Percentiles rank a stretch among this genome's conserved stretches.
phyloP scores from a whole-genome alignment of 805 yeast genomes.

The Barnettozyma vustinii region DNA sequence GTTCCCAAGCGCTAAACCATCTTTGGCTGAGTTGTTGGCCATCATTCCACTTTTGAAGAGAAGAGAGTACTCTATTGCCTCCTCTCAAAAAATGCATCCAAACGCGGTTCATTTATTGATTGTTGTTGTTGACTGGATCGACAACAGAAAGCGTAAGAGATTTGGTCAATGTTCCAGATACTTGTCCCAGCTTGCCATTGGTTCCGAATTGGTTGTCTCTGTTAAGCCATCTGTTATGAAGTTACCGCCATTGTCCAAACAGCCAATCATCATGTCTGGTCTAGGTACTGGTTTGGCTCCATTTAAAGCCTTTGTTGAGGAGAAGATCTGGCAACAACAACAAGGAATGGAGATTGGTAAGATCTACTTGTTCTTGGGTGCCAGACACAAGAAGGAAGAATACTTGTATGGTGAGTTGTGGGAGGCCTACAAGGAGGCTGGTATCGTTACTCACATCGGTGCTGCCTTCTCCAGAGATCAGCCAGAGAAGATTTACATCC shows the following conservation, averaged over 20 bases:
- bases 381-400: conserved; percentile 93
- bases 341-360: conserved; percentile 90
- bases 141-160: conserved; percentile 76
- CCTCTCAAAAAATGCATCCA: conserved; percentile 89
- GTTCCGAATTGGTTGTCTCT: conserved; percentile 84
- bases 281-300: conserved; percentile 98
- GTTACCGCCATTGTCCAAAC: conserved; percentile 78
- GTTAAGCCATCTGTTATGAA: conserved; percentile 98
- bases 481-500: conserved; percentile 89
- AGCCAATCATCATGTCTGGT: conserved; percentile 95
- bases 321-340: conserved; percentile 85
- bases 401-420: conserved; percentile 94
- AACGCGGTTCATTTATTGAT: conserved; percentile 86
- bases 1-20: conserved; percentile 79
- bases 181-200: conserved; percentile 71
- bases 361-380: conserved; percentile 83
- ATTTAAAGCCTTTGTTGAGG: conserved; percentile 95
- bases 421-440: conserved; percentile 94
- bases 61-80: conserved; percentile 96
- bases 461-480: conserved; percentile 99
- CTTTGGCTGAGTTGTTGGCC: conserved; percentile 60
- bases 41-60: conserved; percentile 85
- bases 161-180: conserved; percentile 94
- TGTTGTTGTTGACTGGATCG: conserved; percentile 96
- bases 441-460: conserved; percentile 88